Percentiles rank a stretch among this genome's conserved stretches.
Evolutionary conservation across 768 basidiomycete species (phyloP).

Genomic region (Tulasnella sp.): DNA sequence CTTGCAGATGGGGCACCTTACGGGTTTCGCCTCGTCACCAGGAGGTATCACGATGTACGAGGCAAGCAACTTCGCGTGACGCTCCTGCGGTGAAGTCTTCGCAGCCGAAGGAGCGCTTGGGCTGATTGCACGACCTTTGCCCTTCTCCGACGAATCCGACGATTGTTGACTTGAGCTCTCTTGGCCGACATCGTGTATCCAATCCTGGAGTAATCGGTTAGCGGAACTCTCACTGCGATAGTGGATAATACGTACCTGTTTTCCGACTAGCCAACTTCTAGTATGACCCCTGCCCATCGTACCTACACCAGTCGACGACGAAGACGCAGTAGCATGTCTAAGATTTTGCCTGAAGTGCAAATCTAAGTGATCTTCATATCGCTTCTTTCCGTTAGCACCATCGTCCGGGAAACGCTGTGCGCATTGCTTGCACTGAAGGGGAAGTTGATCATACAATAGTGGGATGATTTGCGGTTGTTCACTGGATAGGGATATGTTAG

Average conservation of each 20-base stretch:
- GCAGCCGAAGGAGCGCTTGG: constrained; percentile 40
- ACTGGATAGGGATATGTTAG: constrained; percentile 28
- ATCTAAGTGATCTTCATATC: constrained; percentile 80
- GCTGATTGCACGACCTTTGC: constrained; percentile 52
- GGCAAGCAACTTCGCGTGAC: constrained; percentile 60
- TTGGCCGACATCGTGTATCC: constrained; percentile 57
- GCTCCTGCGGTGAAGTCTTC: constrained; percentile 49
- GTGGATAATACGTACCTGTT: constrained; percentile 49
- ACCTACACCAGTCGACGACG: neutral
- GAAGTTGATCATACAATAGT: constrained; percentile 61
- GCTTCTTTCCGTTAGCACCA: constrained; percentile 48
- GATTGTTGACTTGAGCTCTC: constrained; percentile 26
- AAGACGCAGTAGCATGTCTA: constrained; percentile 53
- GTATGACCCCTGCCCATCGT: constrained; percentile 66
- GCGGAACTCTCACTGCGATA: neutral
- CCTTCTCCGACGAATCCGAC: constrained; percentile 33
- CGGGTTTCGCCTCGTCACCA: constrained; percentile 68
- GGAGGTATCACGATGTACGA: constrained; percentile 82
- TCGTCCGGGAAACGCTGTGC: constrained; percentile 74
- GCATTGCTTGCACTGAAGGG: constrained; percentile 87
- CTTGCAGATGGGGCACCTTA: constrained; percentile 94
- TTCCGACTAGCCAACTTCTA: constrained; percentile 75
- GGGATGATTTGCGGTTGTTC: constrained; percentile 47
- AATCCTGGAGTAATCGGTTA: constrained; percentile 45
- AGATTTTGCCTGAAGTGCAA: constrained; percentile 94